A percentile compares a stretch with the other conserved stretches of the same genome.
These are phyloP conservation scores for Tricholoma saponaceum DNA, from an alignment of 768 basidiomycete genomes.

Conservation along the genomic window DNA sequence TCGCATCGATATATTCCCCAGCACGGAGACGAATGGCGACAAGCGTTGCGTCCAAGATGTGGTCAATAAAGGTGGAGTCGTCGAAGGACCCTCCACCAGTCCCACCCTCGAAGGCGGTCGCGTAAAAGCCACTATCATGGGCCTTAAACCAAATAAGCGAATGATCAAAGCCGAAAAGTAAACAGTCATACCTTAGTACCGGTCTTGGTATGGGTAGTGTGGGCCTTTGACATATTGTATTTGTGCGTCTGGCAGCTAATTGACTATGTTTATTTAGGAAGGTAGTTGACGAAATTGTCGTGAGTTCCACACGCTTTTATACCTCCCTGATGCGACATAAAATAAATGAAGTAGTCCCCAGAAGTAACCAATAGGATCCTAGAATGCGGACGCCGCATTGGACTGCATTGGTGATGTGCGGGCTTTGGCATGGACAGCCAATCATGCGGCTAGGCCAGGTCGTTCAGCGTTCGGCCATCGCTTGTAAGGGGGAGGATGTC, in stretches of 20 bases:
- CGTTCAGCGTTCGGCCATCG: too few species aligned
- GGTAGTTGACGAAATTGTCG: neutral
- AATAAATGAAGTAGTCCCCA: too few species aligned
- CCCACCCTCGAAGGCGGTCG: neutral
- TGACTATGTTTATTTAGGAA: too few species aligned
- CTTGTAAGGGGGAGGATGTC: too few species aligned
- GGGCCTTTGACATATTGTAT: neutral
- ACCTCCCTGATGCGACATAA: too few species aligned
- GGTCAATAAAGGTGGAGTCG: neutral
- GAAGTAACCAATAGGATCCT: too few species aligned
- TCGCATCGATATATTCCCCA: neutral
- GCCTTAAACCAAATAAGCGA: neutral
- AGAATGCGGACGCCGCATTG: too few species aligned
- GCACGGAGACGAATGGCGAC: neutral
- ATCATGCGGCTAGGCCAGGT: too few species aligned
- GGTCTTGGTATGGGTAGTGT: neutral
- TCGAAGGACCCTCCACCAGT: neutral
- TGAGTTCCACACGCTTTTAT: too few species aligned
- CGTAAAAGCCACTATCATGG: neutral
- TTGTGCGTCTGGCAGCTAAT: neutral
- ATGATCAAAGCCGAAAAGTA: too few species aligned
- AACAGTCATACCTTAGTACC: neutral
- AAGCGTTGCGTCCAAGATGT: neutral
- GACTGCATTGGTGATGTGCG: too few species aligned
- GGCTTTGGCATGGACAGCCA: too few species aligned